Conservation (phyloP, 305 asterid genomes). For the Vinca major region DNA sequence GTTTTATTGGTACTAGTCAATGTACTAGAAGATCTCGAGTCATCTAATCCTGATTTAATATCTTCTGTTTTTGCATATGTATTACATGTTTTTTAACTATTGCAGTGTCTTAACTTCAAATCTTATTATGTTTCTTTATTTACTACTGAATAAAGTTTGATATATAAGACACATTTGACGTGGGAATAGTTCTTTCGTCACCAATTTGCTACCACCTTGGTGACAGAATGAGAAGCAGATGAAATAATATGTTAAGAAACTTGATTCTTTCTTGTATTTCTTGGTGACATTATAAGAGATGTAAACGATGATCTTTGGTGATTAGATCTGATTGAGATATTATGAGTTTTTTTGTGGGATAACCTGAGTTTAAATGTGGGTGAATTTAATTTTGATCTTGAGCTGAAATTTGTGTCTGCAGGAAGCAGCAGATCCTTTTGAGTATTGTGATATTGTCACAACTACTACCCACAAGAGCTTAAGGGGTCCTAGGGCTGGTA, state of each 20-base stretch:
- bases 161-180: too few species aligned
- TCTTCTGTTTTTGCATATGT: background rate
- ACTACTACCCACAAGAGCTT: constrained; percentile 97
- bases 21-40: too few species aligned
- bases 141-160: too few species aligned
- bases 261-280: too few species aligned
- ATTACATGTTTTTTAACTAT: background rate
- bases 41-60: background rate
- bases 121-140: background rate
- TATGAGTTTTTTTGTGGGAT: background rate
- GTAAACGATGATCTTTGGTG: background rate
- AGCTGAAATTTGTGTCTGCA: constrained; percentile 11
- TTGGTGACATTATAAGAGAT: background rate
- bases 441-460: constrained; percentile 80
- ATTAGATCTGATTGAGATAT: background rate
- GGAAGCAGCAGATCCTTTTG: constrained; percentile 93
- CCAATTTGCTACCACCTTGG: too few species aligned
- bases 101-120: background rate
- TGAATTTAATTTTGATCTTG: background rate
- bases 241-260: too few species aligned
- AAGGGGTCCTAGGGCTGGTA: constrained; percentile 95
- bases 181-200: too few species aligned
- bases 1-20: too few species aligned
- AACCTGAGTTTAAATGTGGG: background rate
- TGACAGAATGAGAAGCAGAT: too few species aligned